Percentiles rank a stretch among this genome's conserved stretches.
Evolutionary conservation across 2,329 filamentous ascomycete species (phyloP).

Genomic region (Talaromyces funiculosus): DNA sequence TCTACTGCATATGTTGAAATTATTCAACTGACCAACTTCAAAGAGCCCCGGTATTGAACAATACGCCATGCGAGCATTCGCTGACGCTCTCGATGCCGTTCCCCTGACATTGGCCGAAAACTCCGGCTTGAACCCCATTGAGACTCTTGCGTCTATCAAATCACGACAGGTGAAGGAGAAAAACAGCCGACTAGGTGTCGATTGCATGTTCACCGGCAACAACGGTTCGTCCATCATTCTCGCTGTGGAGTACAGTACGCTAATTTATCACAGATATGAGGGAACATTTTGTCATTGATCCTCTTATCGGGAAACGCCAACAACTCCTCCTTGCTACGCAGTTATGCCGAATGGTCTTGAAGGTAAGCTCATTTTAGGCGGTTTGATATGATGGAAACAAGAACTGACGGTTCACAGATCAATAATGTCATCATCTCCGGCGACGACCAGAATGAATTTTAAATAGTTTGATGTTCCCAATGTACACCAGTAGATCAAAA

Average conservation of each 20-base stretch:
- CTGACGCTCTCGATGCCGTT: conserved; percentile 86
- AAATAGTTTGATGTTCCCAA: conserved; percentile 29
- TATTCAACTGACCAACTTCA: not conserved
- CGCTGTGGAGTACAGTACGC: not conserved
- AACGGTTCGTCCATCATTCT: conserved; percentile 55
- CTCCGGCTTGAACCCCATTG: conserved; percentile 90
- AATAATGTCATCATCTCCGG: conserved; percentile 95
- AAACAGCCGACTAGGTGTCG: conserved; percentile 75
- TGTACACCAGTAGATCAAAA: conserved; percentile 6
- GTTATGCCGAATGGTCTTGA: conserved; percentile 95
- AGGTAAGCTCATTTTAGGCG: conserved; percentile 48
- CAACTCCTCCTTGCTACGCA: conserved; percentile 95
- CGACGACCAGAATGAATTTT: conserved; percentile 81
- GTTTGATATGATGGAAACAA: not conserved
- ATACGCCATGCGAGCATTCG: conserved; percentile 97
- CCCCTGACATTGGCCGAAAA: conserved; percentile 98
- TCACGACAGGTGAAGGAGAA: conserved; percentile 89
- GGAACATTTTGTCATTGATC: conserved; percentile 96
- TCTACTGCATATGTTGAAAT: not conserved
- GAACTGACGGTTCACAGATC: conserved; percentile 39
- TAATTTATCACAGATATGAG: conserved; percentile 68
- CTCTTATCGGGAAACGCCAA: conserved; percentile 95
- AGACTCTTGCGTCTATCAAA: conserved; percentile 91
- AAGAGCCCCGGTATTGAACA: conserved; percentile 92
- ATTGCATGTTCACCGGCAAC: conserved; percentile 93